These are phyloP conservation scores for Daedaleopsis sinensis DNA, from an alignment of 768 basidiomycete genomes.

Conservation along the genomic window DNA sequence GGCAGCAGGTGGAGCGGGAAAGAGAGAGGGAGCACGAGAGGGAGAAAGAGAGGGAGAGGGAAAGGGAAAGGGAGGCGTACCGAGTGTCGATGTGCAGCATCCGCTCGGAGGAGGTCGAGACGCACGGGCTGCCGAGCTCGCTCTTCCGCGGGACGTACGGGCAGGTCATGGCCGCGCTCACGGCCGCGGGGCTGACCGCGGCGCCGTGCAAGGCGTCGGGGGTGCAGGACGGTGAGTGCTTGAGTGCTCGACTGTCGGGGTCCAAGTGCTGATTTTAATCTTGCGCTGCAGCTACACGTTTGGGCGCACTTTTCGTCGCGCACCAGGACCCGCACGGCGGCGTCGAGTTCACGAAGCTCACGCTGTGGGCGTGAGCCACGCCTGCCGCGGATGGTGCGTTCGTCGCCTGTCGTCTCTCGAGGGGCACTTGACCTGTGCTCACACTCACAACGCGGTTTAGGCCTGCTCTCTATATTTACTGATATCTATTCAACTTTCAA, in stretches of 20 bases:
- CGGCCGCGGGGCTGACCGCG: constrained; percentile 39
- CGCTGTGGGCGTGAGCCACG: constrained; percentile 41
- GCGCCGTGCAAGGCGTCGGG: constrained; percentile 34
- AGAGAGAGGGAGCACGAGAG: too few relatives aligned
- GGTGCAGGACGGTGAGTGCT: constrained; percentile 36
- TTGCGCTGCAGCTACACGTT: constrained; percentile 36
- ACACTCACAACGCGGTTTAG: not conserved
- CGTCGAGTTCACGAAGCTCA: constrained; percentile 43
- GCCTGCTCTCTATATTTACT: not conserved
- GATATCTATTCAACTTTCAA: not conserved
- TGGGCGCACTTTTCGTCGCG: constrained; percentile 45
- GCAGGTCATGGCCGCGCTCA: constrained; percentile 43
- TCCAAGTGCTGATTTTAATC: not conserved
- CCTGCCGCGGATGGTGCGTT: constrained; percentile 7
- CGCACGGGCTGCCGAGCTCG: constrained; percentile 26
- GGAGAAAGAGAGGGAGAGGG: too few relatives aligned
- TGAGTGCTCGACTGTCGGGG: not conserved
- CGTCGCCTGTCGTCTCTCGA: not conserved
- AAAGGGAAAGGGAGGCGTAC: not conserved
- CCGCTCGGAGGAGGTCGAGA: constrained; percentile 22
- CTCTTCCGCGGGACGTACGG: constrained; percentile 48
- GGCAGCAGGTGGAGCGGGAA: too few relatives aligned
- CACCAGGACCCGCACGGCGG: constrained; percentile 29
- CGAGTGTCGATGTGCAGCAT: constrained; percentile 22
- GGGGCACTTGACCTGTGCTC: not conserved